Evolutionary conservation across 2,329 filamentous ascomycete genomes (phyloP).

Genomic region (Thielaviopsis euricoi): DNA sequence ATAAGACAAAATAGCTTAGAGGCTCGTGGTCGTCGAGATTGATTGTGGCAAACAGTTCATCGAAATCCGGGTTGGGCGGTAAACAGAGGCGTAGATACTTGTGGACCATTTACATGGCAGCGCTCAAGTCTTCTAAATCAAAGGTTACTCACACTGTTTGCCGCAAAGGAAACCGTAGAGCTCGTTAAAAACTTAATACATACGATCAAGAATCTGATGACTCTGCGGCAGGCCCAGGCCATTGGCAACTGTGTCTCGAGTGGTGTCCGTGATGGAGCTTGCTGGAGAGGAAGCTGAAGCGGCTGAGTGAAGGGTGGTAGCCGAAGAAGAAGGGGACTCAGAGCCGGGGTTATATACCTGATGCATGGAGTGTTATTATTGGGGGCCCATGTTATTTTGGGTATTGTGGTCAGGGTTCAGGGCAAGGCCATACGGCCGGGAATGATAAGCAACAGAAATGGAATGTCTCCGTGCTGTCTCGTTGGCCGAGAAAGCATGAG

Average conservation of each 20-base stretch:
- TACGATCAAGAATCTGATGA: slow-evolving; percentile 8
- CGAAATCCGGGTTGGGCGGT: background rate
- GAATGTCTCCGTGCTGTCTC: slow-evolving; percentile 5
- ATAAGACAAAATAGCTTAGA: background rate
- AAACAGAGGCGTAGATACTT: background rate
- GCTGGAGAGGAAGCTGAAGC: slow-evolving; percentile 34
- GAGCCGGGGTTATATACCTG: slow-evolving; percentile 33
- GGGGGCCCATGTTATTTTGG: slow-evolving; percentile 4
- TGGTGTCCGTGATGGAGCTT: slow-evolving; percentile 48
- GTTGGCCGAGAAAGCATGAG: background rate
- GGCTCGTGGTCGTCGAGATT: background rate
- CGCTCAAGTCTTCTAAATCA: slow-evolving; percentile 1
- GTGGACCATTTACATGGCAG: background rate
- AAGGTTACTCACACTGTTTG: slow-evolving; percentile 5
- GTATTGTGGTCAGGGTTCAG: background rate
- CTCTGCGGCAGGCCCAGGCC: slow-evolving; percentile 40
- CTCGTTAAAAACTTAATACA: slow-evolving; percentile 1
- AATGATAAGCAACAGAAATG: background rate
- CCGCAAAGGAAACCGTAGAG: background rate
- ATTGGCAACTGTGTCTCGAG: slow-evolving; percentile 43
- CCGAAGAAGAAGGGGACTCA: slow-evolving; percentile 57
- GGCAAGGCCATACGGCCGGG: background rate
- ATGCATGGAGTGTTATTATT: slow-evolving; percentile 10
- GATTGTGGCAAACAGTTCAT: background rate
- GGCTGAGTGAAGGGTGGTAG: slow-evolving; percentile 36